Evolutionary conservation across 345 rosid genomes (phyloP), one percentile per base, ranked within the genome.

Genomic region (Euclidium syriacum): DNA sequence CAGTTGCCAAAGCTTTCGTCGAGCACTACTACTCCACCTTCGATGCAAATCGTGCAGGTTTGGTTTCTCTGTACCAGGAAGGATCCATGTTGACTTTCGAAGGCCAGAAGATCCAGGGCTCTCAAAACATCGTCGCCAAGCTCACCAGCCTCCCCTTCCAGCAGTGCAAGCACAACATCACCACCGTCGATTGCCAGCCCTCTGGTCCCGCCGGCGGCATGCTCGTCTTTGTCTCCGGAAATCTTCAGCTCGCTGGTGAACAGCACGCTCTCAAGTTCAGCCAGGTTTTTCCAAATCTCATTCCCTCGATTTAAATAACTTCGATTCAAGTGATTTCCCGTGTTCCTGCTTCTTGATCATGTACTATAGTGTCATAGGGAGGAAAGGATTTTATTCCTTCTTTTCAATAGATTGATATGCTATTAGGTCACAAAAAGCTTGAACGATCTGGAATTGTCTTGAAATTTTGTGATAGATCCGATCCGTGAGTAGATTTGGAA

Each of bases 161-260:
- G 68, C 95, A 87, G 88, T 94, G 97, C 68, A 78, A 87, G 77
- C 99, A 94, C 68, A 58, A 59, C 60, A 86, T 87, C 76, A 54
- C 90, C 53, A 87, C 96, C 54, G 95, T 94, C 18, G 95, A 90
- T 72, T 90, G 96, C 68, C 96, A 94, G 79, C 99, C 96, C n/a
- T 90, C 99, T n/a, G 95, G 96, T 49, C 91, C 88, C 48, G 81
- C 79, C 38, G 87, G 86, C 12, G 94, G 97, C 58, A 81, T 87
- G 90, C 95, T 90, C 54, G 96, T 94, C 47, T 92, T 92, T 64
- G 97, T 92, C 76, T 77, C 85, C 65, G 97, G 98, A 11, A 89
- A 78, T 38, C 95, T 94, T 51, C 90, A 90, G 79, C 95, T 94
- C 70, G 69, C 88, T 62, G 96, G 97, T 24, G 97, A 94, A 58